Conservation (phyloP, 1,139 yeast genomes). For the Suhomyces bribrorum region DNA sequence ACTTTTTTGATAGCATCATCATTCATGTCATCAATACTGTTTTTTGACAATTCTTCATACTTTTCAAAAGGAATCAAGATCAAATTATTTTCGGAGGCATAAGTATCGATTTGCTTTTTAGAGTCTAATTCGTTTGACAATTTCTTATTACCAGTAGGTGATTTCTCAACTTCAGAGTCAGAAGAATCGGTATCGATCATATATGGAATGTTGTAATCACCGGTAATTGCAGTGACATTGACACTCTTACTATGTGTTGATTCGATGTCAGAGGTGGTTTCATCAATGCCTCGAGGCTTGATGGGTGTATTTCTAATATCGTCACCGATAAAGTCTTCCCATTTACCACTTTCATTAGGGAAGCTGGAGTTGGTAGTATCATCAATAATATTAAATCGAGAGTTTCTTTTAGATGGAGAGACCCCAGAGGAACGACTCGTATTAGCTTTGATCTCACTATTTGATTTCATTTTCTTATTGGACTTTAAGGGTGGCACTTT, state of each 20-base stretch:
- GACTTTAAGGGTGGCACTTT: slow-evolving; percentile 18
- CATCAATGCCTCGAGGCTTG: slow-evolving; percentile 19
- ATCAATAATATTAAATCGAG: slow-evolving; percentile 35
- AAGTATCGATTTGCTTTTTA: slow-evolving; percentile 44
- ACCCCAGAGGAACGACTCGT: slow-evolving; percentile 19
- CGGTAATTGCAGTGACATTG: slow-evolving; percentile 17
- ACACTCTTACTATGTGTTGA: slow-evolving; percentile 18
- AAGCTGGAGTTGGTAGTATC: slow-evolving; percentile 13
- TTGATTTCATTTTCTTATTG: slow-evolving; percentile 25
- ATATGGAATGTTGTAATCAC: slow-evolving; percentile 26
- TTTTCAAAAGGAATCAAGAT: slow-evolving; percentile 51
- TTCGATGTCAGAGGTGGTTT: slow-evolving; percentile 22
- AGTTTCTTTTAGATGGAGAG: slow-evolving; percentile 41
- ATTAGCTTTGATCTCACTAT: slow-evolving; percentile 13
- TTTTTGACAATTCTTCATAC: slow-evolving; percentile 36
- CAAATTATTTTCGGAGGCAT: slow-evolving; percentile 51
- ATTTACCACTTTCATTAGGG: slow-evolving; percentile 31
- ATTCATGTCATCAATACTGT: slow-evolving; percentile 25
- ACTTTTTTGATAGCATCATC: slow-evolving; percentile 26
- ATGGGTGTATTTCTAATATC: slow-evolving; percentile 27
- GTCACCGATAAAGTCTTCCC: slow-evolving; percentile 47
- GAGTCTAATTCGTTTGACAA: slow-evolving; percentile 26
- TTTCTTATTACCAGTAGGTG: slow-evolving; percentile 9
- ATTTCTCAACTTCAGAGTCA: slow-evolving; percentile 24
- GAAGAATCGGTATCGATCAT: slow-evolving; percentile 41